Conservation (phyloP, 73 alveolate species). For the Uronychia binucleata region DNA sequence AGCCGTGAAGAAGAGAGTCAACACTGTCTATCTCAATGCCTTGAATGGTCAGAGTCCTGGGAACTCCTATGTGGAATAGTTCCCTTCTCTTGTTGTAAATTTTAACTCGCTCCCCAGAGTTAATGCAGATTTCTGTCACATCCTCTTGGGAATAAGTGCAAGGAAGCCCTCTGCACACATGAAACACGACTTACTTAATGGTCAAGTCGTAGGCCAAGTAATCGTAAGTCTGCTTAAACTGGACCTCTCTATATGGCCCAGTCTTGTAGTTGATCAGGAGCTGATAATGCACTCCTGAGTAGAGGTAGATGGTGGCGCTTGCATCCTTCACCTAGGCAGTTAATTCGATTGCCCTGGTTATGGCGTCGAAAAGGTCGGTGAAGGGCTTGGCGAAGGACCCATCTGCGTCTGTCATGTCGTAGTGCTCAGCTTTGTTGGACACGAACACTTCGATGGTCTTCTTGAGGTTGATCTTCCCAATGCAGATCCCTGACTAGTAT, state of each 20-base stretch:
- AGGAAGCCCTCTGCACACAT: not conserved
- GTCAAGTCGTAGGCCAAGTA: not conserved
- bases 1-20: slow-evolving; percentile 21
- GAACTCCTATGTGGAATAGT: not conserved
- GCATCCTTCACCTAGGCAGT: slow-evolving; percentile 9
- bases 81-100: slow-evolving; percentile 18
- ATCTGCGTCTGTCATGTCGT: not conserved
- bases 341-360: slow-evolving; percentile 14
- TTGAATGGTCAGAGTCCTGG: not conserved
- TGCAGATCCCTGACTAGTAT: not conserved
- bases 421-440: not conserved
- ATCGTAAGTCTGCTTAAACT: slow-evolving; percentile 12
- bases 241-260: not conserved
- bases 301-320: not conserved
- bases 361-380: slow-evolving; percentile 26
- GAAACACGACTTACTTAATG: not conserved
- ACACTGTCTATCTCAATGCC: slow-evolving; percentile 5
- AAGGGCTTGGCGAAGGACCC: slow-evolving; percentile 18
- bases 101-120: not conserved
- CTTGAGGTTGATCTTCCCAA: too few relatives aligned
- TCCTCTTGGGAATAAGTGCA: not conserved
- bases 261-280: not conserved
- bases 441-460: not conserved
- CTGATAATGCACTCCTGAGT: slow-evolving; percentile 15
- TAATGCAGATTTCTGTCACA: not conserved